These are phyloP conservation scores for Pyrenochaeta sp. DNA, from an alignment of 2,329 filamentous ascomycete genomes.

Conservation along the genomic window DNA sequence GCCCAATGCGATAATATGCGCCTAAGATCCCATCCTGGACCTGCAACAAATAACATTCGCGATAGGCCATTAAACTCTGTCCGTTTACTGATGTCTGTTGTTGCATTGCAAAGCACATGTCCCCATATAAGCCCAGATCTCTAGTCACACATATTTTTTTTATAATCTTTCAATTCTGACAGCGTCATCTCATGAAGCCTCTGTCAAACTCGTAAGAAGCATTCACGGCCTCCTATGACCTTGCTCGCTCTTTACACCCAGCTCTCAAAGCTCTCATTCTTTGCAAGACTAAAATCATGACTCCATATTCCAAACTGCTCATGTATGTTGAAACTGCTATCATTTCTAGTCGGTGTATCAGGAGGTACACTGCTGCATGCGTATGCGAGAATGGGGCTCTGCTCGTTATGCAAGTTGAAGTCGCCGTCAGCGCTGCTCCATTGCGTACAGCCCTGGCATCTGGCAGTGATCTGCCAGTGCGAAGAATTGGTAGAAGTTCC, in stretches of 20 bases:
- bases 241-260: constrained; percentile 4
- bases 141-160: too few relatives aligned
- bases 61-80: too few relatives aligned
- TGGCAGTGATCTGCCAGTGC: constrained; percentile 24
- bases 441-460: constrained; percentile 25
- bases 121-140: too few relatives aligned
- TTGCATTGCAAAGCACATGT: too few relatives aligned
- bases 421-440: constrained; percentile 22
- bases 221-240: neutral
- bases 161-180: too few relatives aligned
- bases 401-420: constrained; percentile 11
- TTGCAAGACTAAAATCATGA: constrained; percentile 19
- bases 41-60: too few relatives aligned
- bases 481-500: constrained; percentile 12
- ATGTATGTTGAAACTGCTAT: constrained; percentile 21
- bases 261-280: constrained; percentile 16
- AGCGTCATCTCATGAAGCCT: too few relatives aligned
- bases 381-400: constrained; percentile 14
- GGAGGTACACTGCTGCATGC: constrained; percentile 21
- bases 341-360: constrained; percentile 14
- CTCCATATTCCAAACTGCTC: constrained; percentile 25
- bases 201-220: too few relatives aligned
- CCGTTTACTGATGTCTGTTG: too few relatives aligned
- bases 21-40: too few relatives aligned
- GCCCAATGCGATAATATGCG: too few relatives aligned